phyloP scores from a whole-genome alignment of 345 rosid genomes.

The Gossypium longicalyx region DNA sequence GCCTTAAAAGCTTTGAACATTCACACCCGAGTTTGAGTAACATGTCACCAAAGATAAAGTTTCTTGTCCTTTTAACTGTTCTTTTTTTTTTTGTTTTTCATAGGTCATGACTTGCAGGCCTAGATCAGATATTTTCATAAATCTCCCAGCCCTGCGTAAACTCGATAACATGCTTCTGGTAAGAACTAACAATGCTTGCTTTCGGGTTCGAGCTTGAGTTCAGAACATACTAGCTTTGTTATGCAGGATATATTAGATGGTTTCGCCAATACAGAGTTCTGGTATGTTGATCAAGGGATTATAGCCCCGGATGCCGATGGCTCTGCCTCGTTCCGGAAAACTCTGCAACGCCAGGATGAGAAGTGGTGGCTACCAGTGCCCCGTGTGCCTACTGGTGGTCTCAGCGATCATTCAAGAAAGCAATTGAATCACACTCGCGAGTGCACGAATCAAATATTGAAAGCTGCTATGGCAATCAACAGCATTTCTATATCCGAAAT shows the following conservation, averaged over 20 bases:
- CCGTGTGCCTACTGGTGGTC: slow-evolving; percentile 75
- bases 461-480: slow-evolving; percentile 96
- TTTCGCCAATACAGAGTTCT: slow-evolving; percentile 70
- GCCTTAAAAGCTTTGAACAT: no score
- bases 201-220: not conserved
- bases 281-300: slow-evolving; percentile 97
- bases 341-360: slow-evolving; percentile 80
- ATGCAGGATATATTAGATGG: slow-evolving; percentile 71
- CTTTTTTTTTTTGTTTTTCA: slow-evolving; percentile 1
- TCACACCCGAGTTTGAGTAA: no score
- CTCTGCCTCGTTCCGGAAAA: slow-evolving; percentile 72
- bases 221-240: not conserved
- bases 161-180: slow-evolving; percentile 95
- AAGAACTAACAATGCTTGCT: slow-evolving; percentile 29
- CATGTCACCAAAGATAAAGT: not conserved
- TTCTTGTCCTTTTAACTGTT: not conserved
- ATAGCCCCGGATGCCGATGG: slow-evolving; percentile 76
- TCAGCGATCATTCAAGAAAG: slow-evolving; percentile 67
- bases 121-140: slow-evolving; percentile 78
- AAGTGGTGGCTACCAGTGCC: slow-evolving; percentile 99
- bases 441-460: slow-evolving; percentile 76
- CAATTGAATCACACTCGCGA: slow-evolving; percentile 72
- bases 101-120: slow-evolving; percentile 95
- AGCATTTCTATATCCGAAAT: slow-evolving; percentile 59
- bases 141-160: slow-evolving; percentile 86